Evolutionary conservation across 148 eudicot genomes (phyloP).

Genomic region (Talinum fruticosum): DNA sequence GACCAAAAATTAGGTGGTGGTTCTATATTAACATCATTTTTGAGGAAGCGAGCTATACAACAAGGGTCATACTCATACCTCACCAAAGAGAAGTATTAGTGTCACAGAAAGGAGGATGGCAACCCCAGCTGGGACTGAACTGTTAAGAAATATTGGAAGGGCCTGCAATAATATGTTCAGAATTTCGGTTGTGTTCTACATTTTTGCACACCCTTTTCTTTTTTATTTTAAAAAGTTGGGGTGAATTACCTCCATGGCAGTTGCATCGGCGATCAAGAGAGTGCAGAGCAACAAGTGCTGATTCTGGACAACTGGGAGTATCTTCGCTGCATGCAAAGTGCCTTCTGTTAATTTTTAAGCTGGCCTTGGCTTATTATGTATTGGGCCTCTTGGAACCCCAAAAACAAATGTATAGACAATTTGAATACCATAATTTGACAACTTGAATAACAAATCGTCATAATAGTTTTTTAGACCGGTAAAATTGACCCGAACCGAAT

Average conservation of each 20-base stretch:
- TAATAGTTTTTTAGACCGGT: too few relatives aligned
- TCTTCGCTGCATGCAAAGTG: conserved; percentile 40
- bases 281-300: conserved; percentile 62
- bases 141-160: conserved; percentile 53
- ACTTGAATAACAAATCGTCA: too few relatives aligned
- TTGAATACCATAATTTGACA: too few relatives aligned
- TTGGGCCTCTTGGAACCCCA: too few relatives aligned
- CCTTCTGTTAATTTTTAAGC: background rate
- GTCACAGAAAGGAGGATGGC: conserved; percentile 54
- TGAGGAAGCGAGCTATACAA: background rate
- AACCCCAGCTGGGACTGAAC: conserved; percentile 33
- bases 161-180: too few relatives aligned
- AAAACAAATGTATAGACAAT: too few relatives aligned
- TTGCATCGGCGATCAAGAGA: conserved; percentile 48
- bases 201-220: too few relatives aligned
- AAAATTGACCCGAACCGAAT: too few relatives aligned
- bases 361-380: too few relatives aligned
- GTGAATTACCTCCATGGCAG: conserved; percentile 66
- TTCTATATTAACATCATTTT: background rate
- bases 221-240: too few relatives aligned
- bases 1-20: background rate
- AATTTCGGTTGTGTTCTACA: too few relatives aligned
- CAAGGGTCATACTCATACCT: conserved; percentile 32
- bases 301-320: conserved; percentile 45
- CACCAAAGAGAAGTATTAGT: conserved; percentile 50